Base-by-base conservation (phyloP, 2,329 filamentous ascomycete species). In the Fusarium xylarioides region DNA sequence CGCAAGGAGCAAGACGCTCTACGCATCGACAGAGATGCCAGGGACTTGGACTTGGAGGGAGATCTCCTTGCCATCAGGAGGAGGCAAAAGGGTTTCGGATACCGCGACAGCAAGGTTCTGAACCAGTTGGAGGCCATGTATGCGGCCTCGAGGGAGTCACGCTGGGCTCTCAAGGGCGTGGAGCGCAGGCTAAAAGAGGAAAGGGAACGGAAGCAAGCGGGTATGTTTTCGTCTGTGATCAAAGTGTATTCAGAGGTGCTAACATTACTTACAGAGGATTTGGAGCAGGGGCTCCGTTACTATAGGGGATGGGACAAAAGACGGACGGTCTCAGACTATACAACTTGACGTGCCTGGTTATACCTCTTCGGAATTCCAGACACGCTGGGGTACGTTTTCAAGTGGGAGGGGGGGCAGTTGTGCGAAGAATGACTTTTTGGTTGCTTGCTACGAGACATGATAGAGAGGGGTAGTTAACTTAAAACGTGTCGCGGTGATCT, bases 401-500 rank as follows among this genome's bases (percentile, higher is more conserved):
- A 11, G 16, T 34, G 11, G n/a, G 2, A 12, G 16, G 21, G 10
- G 11, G 11, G 2, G 1, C n/a, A 35, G 12, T 8, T 35, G 2
- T 52, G 12, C 12, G n/a, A 35, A 19, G 12, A 35, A 35, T 26
- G 4, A 9, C 12, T 11, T 35, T 52, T 10, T 5, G 2, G 6
- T 35, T 52, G 3, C 18, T 26, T 21, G 18, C n/a, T 7, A 26
- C 9, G 4, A 35, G 18, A 0, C 7, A 35, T 6, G 0, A 3
- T 11, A 12, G 8, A 2, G 32, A 15, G 9, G 3, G 49, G 2
- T 7, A 15, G 4, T 8, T 11, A 21, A 35, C 3, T 21, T 4
- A 15, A 52, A 2, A 2, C 1, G 2, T 26, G 18, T 7, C n/a
- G 18, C 2, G 2, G 9, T 11, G 9, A 16, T 26, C 12, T 26